Evolutionary conservation across 2,329 filamentous ascomycete species (phyloP).

Genomic region (Fusarium avenaceum): DNA sequence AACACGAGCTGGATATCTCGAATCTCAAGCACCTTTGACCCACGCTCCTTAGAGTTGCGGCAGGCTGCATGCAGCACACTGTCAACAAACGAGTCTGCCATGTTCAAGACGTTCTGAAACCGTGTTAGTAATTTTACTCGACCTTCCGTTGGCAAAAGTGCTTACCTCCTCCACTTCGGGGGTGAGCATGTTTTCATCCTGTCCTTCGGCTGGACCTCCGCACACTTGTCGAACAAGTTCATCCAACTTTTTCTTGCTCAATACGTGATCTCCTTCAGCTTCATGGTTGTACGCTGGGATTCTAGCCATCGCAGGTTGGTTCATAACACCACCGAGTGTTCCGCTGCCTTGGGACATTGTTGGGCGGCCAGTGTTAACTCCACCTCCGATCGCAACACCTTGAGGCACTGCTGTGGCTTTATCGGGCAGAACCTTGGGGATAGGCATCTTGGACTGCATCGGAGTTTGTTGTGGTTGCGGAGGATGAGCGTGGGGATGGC

Average conservation of each 20-base stretch:
- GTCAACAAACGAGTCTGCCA: conserved; percentile 96
- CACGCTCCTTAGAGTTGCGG: conserved; percentile 91
- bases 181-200: conserved; percentile 81
- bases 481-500: conserved; percentile 64
- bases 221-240: conserved; percentile 95
- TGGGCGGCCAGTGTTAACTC: conserved; percentile 76
- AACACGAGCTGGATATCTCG: conserved; percentile 87
- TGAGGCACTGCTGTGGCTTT: conserved; percentile 77
- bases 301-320: conserved; percentile 86
- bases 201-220: conserved; percentile 79
- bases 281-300: conserved; percentile 88
- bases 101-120: conserved; percentile 82
- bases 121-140: conserved; percentile 34
- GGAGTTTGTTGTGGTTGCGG: conserved; percentile 57
- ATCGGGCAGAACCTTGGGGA: conserved; percentile 81
- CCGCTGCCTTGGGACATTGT: conserved; percentile 85
- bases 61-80: conserved; percentile 89
- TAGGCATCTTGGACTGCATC: conserved; percentile 77
- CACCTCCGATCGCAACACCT: conserved; percentile 78
- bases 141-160: background rate
- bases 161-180: conserved; percentile 95
- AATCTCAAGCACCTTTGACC: conserved; percentile 90
- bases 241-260: conserved; percentile 98
- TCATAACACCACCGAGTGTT: conserved; percentile 84
- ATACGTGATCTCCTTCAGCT: conserved; percentile 88